Evolutionary conservation across 108 stramenopile genomes (phyloP).

Genomic region (Cafeteria roenbergensis): DNA sequence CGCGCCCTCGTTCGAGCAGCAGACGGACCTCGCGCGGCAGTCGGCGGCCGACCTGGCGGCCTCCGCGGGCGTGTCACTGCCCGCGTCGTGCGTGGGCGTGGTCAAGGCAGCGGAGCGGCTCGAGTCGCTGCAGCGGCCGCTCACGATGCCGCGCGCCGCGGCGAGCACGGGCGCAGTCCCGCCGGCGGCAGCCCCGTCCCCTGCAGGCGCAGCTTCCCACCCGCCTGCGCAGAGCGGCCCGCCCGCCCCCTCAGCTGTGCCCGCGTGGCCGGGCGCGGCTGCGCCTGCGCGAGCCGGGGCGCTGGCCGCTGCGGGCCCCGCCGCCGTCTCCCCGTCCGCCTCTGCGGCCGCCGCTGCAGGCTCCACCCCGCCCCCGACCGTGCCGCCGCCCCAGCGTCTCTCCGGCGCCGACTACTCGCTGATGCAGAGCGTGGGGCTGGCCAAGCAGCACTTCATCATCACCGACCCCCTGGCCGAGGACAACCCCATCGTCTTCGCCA

Average conservation of each 20-base stretch:
- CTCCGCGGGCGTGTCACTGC: not conserved
- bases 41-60: not conserved
- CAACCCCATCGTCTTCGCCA: conserved; percentile 12
- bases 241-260: not conserved
- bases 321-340: not conserved
- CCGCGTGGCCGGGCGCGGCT: not conserved
- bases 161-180: no score
- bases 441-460: conserved; percentile 3
- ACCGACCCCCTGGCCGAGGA: conserved; percentile 1
- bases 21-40: not conserved
- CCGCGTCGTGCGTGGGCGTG: not conserved
- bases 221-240: no score
- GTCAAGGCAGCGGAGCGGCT: not conserved
- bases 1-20: not conserved
- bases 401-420: not conserved
- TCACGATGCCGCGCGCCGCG: no score
- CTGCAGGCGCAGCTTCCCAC: no score
- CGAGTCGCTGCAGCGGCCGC: no score
- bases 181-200: no score
- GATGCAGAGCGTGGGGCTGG: not conserved
- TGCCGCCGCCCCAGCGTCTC: not conserved
- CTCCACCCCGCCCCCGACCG: not conserved
- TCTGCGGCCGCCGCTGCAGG: no score
- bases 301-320: not conserved
- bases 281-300: no score